Evolutionary conservation across 2,329 filamentous ascomycete species (phyloP).

Genomic region (Fusarium humuli): DNA sequence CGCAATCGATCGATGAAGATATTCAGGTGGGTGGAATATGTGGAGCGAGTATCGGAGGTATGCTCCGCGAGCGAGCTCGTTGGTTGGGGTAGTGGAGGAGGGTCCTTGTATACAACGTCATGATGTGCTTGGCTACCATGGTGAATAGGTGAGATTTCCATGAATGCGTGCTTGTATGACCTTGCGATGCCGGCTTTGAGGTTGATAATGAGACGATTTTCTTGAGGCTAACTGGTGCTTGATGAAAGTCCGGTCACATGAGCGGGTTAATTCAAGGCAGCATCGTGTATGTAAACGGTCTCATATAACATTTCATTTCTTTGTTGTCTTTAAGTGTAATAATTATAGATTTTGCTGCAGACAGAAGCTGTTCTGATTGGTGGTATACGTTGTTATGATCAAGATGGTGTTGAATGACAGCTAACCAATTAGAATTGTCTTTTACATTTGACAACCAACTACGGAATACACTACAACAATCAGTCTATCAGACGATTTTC

Average conservation of each 20-base stretch:
- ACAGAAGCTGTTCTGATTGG: slow-evolving; percentile 3
- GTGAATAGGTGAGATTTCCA: background rate
- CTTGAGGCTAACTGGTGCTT: background rate
- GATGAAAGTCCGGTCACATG: slow-evolving; percentile 15
- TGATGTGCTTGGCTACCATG: slow-evolving; percentile 18
- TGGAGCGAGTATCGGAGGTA: slow-evolving; percentile 30
- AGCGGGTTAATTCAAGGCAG: background rate
- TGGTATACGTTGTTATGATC: background rate
- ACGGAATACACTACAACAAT: background rate
- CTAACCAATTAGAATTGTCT: background rate
- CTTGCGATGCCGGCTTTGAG: background rate
- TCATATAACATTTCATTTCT: background rate
- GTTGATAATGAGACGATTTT: background rate
- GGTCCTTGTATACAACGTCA: slow-evolving; percentile 28
- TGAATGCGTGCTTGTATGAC: background rate
- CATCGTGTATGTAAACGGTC: background rate
- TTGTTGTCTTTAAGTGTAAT: background rate
- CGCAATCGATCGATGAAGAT: slow-evolving; percentile 31
- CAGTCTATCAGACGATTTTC: background rate
- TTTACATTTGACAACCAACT: background rate
- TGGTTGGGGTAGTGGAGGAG: slow-evolving; percentile 30
- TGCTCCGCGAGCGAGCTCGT: slow-evolving; percentile 30
- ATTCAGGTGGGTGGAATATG: slow-evolving; percentile 13
- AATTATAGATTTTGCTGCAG: background rate
- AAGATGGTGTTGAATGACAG: background rate